phyloP scores from a whole-genome alignment of 306 rosid genomes.

The Rosa rugosa region DNA sequence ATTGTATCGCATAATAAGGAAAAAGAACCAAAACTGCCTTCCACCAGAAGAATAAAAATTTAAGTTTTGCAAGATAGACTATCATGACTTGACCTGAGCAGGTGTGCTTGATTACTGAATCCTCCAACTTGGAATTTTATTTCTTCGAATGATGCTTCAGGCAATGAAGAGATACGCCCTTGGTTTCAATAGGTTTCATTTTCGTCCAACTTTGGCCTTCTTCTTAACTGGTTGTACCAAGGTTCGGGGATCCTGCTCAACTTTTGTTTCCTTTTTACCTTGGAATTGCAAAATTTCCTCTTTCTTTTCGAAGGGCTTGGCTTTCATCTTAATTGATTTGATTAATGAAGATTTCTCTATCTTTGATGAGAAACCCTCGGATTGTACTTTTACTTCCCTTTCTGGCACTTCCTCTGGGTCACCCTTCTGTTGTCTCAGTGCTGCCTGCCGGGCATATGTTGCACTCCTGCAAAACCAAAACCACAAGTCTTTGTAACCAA shows the following conservation, averaged over 20 bases:
- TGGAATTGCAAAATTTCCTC: constrained; percentile 28
- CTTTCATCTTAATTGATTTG: constrained; percentile 73
- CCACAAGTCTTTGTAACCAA: constrained; percentile 21
- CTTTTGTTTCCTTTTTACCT: constrained; percentile 21
- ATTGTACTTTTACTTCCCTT: constrained; percentile 41
- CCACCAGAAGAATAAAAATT: background rate
- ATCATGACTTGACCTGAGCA: background rate
- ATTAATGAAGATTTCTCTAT: constrained; percentile 51
- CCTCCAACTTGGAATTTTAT: background rate
- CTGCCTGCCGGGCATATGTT: constrained; percentile 57
- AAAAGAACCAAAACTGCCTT: background rate
- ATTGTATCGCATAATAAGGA: background rate
- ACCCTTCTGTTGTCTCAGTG: constrained; percentile 47
- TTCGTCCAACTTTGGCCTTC: constrained; percentile 21
- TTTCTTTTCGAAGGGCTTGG: constrained; percentile 43
- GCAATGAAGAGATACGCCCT: background rate
- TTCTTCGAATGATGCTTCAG: background rate
- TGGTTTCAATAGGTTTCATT: background rate
- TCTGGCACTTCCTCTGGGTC: constrained; percentile 30
- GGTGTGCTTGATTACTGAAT: background rate
- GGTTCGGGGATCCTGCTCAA: constrained; percentile 28
- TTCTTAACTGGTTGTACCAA: constrained; percentile 26
- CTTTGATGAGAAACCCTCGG: constrained; percentile 31
- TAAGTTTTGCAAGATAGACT: background rate
- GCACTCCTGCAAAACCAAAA: constrained; percentile 64